Evolutionary conservation across 257 asterid genomes (phyloP).

Genomic region (Solanum chiquidenum): DNA sequence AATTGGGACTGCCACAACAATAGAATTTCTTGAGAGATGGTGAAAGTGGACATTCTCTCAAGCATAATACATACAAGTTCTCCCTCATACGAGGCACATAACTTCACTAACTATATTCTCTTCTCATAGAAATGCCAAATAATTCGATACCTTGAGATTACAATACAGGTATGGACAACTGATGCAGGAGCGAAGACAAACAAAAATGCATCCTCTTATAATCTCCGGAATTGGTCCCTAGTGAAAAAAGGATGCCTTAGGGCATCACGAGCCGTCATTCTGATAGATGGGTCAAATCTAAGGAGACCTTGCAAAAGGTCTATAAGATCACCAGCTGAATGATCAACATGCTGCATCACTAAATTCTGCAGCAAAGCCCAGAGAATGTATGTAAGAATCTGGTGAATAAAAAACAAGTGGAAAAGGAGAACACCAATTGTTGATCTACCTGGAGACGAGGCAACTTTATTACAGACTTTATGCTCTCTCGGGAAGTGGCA

Average conservation of each 20-base stretch:
- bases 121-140: background rate
- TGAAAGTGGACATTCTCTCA: background rate
- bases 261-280: conserved; percentile 34
- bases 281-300: conserved; percentile 25
- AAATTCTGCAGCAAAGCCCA: conserved; percentile 23
- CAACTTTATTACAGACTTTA: conserved; percentile 31
- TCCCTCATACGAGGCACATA: background rate
- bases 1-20: background rate
- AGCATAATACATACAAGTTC: background rate
- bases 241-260: conserved; percentile 37
- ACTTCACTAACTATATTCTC: background rate
- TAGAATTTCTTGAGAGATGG: background rate
- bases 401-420: background rate
- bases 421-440: background rate
- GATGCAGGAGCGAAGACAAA: background rate
- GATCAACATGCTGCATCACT: conserved; percentile 45
- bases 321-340: conserved; percentile 43
- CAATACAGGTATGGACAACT: background rate
- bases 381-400: background rate
- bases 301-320: conserved; percentile 44
- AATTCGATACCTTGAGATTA: background rate
- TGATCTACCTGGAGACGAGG: conserved; percentile 39
- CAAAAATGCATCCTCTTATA: background rate
- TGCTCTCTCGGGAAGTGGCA: conserved; percentile 42
- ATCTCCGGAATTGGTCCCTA: conserved; percentile 18